A percentile compares a stretch with the other conserved stretches of the same genome.
Evolutionary conservation across 2,329 filamentous ascomycete genomes (phyloP).

Genomic region (Capronia americana): DNA sequence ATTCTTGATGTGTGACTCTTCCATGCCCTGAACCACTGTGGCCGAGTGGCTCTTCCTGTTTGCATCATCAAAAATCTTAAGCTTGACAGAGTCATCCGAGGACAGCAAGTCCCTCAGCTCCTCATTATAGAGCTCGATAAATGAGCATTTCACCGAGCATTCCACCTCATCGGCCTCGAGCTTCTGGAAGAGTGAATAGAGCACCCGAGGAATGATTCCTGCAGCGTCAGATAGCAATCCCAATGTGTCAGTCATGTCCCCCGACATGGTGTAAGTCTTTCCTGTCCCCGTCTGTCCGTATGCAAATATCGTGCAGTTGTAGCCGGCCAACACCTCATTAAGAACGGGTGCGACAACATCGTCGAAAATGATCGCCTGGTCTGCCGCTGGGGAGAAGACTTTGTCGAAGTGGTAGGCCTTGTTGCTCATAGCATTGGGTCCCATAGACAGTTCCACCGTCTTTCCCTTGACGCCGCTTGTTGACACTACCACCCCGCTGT

Average conservation of each 20-base stretch:
- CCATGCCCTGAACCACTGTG: constrained; percentile 96
- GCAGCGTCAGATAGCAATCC: constrained; percentile 89
- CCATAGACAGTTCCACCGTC: constrained; percentile 86
- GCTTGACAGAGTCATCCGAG: constrained; percentile 77
- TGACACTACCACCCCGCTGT: constrained; percentile 88
- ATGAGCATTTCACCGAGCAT: constrained; percentile 93
- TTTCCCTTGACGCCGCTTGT: constrained; percentile 89
- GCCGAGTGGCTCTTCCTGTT: constrained; percentile 82
- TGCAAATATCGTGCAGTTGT: constrained; percentile 98
- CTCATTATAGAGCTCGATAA: constrained; percentile 98
- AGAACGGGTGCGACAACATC: constrained; percentile 93
- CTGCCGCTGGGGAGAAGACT: constrained; percentile 92
- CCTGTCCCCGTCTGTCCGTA: constrained; percentile 98
- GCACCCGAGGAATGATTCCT: constrained; percentile 90
- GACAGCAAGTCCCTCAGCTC: constrained; percentile 90
- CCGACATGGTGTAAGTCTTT: constrained; percentile 99
- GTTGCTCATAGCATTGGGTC: constrained; percentile 87
- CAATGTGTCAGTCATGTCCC: constrained; percentile 87
- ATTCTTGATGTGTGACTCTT: constrained; percentile 88
- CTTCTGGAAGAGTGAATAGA: constrained; percentile 85
- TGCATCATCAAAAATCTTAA: constrained; percentile 95
- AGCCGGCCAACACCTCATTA: constrained; percentile 93
- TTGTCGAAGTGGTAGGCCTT: constrained; percentile 97
- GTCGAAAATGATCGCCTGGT: constrained; percentile 92
- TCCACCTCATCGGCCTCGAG: constrained; percentile 80